phyloP scores from a whole-genome alignment of 805 yeast genomes.

The Diddensiella santjacobensis region DNA sequence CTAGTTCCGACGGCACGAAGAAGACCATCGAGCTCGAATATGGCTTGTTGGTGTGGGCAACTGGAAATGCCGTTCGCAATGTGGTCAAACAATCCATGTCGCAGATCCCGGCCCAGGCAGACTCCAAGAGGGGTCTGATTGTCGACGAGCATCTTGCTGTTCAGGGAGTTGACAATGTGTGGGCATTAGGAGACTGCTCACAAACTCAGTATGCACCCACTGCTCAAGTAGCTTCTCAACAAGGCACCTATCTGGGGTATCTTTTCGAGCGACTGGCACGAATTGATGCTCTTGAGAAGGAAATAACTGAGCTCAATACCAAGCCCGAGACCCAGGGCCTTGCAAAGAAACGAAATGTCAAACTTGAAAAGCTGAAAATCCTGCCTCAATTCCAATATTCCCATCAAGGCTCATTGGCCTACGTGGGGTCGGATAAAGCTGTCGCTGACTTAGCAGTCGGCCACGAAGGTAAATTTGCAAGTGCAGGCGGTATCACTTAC shows the following conservation, averaged over 20 bases:
- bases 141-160: conserved; percentile 76
- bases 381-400: conserved; percentile 62
- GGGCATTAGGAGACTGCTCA: conserved; percentile 91
- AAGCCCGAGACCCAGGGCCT: conserved; percentile 32
- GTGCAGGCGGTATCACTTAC: conserved; percentile 82
- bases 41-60: conserved; percentile 93
- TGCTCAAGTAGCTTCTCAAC: conserved; percentile 94
- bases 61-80: conserved; percentile 87
- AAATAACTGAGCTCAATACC: conserved; percentile 38
- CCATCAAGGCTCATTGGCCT: conserved; percentile 89
- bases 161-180: conserved; percentile 75
- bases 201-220: conserved; percentile 85
- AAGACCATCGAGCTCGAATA: conserved; percentile 65
- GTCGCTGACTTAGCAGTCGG: conserved; percentile 75
- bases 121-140: conserved; percentile 83
- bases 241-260: conserved; percentile 73
- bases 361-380: conserved; percentile 32
- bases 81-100: conserved; percentile 61
- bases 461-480: conserved; percentile 64
- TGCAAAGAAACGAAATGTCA: conserved; percentile 40
- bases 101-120: conserved; percentile 62
- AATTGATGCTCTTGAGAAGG: conserved; percentile 31
- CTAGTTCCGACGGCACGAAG: conserved; percentile 60
- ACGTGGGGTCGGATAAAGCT: conserved; percentile 85
- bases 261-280: conserved; percentile 52